A percentile compares a stretch with the other conserved stretches of the same genome.
These are phyloP conservation scores for Acrocalymma vagum DNA, from an alignment of 2,329 filamentous ascomycete species.

Conservation along the genomic window DNA sequence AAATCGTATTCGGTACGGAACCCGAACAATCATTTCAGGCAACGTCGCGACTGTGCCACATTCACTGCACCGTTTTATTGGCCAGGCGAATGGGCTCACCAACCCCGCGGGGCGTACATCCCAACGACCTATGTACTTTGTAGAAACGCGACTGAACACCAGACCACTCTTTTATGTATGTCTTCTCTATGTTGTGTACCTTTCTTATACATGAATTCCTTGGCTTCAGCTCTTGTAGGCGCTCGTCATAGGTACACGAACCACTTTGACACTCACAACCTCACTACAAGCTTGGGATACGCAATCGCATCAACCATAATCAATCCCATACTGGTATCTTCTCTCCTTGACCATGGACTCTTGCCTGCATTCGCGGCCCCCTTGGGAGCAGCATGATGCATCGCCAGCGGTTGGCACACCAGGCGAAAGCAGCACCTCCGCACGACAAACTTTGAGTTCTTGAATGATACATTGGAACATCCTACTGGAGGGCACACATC, in stretches of 20 bases:
- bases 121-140: no score
- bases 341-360: constrained; percentile 1
- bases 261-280: background rate
- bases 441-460: constrained; percentile 3
- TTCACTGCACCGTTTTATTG: no score
- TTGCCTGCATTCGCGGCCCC: background rate
- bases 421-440: background rate
- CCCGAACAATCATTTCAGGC: no score
- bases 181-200: no score
- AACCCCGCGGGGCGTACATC: no score
- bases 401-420: background rate
- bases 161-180: no score
- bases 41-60: no score
- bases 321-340: constrained; percentile 1
- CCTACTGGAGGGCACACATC: background rate
- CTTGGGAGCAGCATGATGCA: constrained; percentile 1
- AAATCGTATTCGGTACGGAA: no score
- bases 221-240: background rate
- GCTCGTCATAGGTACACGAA: background rate
- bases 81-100: no score
- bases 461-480: constrained; percentile 4
- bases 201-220: no score
- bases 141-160: no score
- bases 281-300: constrained; percentile 1
- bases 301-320: background rate